Evolutionary conservation across 148 eudicot species (phyloP), one percentile per base, ranked within the genome.

Genomic region (Rheum nobile): DNA sequence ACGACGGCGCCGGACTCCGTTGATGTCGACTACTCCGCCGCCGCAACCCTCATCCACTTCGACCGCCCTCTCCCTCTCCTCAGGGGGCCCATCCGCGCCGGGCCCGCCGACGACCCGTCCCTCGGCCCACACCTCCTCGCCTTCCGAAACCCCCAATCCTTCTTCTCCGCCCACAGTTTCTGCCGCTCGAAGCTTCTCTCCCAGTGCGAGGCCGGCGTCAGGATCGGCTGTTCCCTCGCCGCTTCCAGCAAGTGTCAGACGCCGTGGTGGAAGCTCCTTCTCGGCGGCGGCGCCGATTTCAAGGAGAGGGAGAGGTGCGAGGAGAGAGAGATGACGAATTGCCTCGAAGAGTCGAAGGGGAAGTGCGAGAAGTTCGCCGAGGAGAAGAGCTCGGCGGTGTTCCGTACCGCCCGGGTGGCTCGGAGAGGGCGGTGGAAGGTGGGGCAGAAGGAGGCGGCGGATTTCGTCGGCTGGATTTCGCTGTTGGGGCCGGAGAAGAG

Each of bases 221-320:
- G 92, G 76, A 81, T 91, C 26, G 96, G 87, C 21, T 91, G 96
- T 86, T 84, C 96, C 78, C 75, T 91, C 46, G 34, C 79, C 71
- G 89, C 97, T 11, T 91, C 95, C 3, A 71, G 74, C 79, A 88
- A 80, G 67, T 91, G 94, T 76, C 74, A 72, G 59, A 75, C 90
- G 29, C 88, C 90, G 0, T 91, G 89, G 91, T 91, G 91, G 97
- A 87, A 82, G 73, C 39, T 43, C 43, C 41, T 75, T 2, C 6
- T 75, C 34, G 78, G 78, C 12, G 42, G 65, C 5, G 74, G 78
- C 47, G 41, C 63, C 2, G 87, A 83, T 38, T 83, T 76, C 24
- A 72, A 44, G 0, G 88, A 87, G 47, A 82, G 92, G 76, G 88
- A 69, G 32, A 73, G 76, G 75, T 91, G 94, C 31, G 97, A 91